phyloP scores from a whole-genome alignment of 2,329 filamentous ascomycete genomes.

The Onygenales sp. region DNA sequence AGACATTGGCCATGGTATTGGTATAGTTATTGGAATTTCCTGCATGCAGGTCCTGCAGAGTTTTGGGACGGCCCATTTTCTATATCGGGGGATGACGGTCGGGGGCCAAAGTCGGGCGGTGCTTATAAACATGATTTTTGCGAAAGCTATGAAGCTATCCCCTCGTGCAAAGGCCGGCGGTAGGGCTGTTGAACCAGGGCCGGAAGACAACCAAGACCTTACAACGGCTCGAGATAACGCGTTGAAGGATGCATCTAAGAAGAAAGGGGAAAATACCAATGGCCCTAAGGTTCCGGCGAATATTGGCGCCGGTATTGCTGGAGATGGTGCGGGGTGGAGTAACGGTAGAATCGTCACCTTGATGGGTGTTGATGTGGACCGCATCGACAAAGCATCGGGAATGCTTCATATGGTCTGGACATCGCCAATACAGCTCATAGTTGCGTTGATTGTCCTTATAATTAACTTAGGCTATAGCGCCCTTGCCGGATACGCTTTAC shows the following conservation, averaged over 20 bases:
- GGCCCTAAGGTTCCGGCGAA: slow-evolving; percentile 29
- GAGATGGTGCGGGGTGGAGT: slow-evolving; percentile 74
- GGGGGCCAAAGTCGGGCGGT: slow-evolving; percentile 75
- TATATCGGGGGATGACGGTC: slow-evolving; percentile 85
- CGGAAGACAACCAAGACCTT: slow-evolving; percentile 34
- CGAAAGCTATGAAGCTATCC: slow-evolving; percentile 84
- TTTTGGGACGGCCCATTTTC: slow-evolving; percentile 76
- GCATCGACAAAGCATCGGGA: slow-evolving; percentile 77
- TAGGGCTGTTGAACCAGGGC: slow-evolving; percentile 30
- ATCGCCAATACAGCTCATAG: slow-evolving; percentile 64
- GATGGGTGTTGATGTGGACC: slow-evolving; percentile 93
- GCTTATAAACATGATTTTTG: slow-evolving; percentile 78
- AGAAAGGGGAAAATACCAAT: slow-evolving; percentile 25
- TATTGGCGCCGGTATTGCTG: slow-evolving; percentile 42
- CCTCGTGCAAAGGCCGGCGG: slow-evolving; percentile 81
- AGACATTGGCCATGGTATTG: slow-evolving; percentile 64
- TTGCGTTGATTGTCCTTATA: slow-evolving; percentile 70
- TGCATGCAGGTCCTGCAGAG: slow-evolving; percentile 78
- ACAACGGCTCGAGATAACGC: slow-evolving; percentile 34
- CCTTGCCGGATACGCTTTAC: slow-evolving; percentile 73
- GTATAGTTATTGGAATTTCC: slow-evolving; percentile 74
- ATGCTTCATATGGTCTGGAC: slow-evolving; percentile 92
- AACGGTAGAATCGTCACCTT: slow-evolving; percentile 87
- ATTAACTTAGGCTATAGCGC: slow-evolving; percentile 87
- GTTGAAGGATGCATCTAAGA: slow-evolving; percentile 24